Percentiles rank a stretch among this genome's conserved stretches.
These are phyloP conservation scores for Didymella sp. DNA, from an alignment of 2,329 filamentous ascomycete genomes.

Conservation along the genomic window DNA sequence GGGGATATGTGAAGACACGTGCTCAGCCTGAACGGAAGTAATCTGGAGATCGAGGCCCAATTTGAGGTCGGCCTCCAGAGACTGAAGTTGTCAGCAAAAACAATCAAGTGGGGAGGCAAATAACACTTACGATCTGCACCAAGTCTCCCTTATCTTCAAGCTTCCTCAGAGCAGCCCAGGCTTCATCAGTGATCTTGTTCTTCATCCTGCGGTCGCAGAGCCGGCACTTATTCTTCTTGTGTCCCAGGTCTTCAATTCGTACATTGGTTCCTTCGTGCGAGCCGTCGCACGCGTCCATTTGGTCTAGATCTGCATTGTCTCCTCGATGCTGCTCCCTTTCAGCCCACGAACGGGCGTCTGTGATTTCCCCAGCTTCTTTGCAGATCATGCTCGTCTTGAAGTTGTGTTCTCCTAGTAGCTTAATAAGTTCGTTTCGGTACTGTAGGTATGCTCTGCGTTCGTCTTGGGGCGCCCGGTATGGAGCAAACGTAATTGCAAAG, in stretches of 20 bases:
- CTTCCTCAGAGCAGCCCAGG: slow-evolving; percentile 24
- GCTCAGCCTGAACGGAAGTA: background rate
- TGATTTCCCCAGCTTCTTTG: slow-evolving; percentile 38
- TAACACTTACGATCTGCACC: slow-evolving; percentile 32
- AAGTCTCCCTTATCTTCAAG: slow-evolving; percentile 19
- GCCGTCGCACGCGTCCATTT: background rate
- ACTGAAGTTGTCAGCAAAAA: slow-evolving; percentile 13
- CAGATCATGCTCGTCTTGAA: slow-evolving; percentile 34
- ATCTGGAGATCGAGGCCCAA: slow-evolving; percentile 24
- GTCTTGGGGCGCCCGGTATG: slow-evolving; percentile 24
- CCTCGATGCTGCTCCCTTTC: slow-evolving; percentile 25
- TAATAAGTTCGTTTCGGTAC: slow-evolving; percentile 20
- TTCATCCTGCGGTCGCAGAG: slow-evolving; percentile 45
- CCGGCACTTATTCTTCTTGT: slow-evolving; percentile 38
- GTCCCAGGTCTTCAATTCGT: slow-evolving; percentile 23
- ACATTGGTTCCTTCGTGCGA: background rate
- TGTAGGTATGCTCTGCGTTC: slow-evolving; percentile 23
- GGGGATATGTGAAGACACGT: slow-evolving; percentile 22
- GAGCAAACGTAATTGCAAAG: slow-evolving; percentile 35
- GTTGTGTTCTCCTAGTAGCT: slow-evolving; percentile 23
- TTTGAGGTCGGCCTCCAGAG: slow-evolving; percentile 25
- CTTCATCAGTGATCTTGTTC: slow-evolving; percentile 33
- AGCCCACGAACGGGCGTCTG: slow-evolving; percentile 35
- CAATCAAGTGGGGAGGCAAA: background rate
- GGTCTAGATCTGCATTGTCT: background rate